Base-by-base conservation (phyloP, 768 basidiomycete species). In the Pulveroboletus sp. region DNA sequence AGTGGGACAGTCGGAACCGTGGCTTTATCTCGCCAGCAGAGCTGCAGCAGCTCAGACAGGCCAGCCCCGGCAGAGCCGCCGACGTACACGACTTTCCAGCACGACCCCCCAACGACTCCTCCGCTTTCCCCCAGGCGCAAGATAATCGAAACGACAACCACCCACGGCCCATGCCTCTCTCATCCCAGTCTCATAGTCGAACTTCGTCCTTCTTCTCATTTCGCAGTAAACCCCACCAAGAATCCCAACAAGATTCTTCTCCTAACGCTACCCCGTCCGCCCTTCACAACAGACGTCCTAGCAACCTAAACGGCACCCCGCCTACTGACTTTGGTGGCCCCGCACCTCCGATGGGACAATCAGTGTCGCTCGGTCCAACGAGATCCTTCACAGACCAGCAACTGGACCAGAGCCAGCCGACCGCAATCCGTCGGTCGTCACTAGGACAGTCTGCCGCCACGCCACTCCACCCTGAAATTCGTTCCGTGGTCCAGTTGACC, bases 381-480 rank as follows among this genome's bases (percentile, higher is more conserved):
- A 60, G 54, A 43, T 55, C 61, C 32, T 47, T 55, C 31, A 11
- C 60, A 32, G 61, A 58, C 36, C 55, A 57, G 43, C 51, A 59
- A 35, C 50, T 58, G 40, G 57, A 60, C 62, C 66, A 55, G 38
- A 61, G 67, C 8, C 64, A 43, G 39, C 50, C 52, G 10, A 3
- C 48, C 9, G 6, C 57, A 10, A 8, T 48, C 3, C 66, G 66
- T 5, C 57, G 59, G 43, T 36, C 52, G 4, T 68, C 65, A 0
- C 44, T 58, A 6, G 44, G 44, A 14, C 62, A 57, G 17, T 44
- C 55, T 21, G 0, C 60, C n/a, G 43, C 75, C 1, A 65, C 74
- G 1, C 76, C 76, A 13, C 70, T 90, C 15, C 89, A 92, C 65
- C 83, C 86, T 8, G 89, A 92, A 69, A 90, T 92, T 46, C 81